Conservation (phyloP, 495 filamentous ascomycete species). For the Hypoxylon rickii region DNA sequence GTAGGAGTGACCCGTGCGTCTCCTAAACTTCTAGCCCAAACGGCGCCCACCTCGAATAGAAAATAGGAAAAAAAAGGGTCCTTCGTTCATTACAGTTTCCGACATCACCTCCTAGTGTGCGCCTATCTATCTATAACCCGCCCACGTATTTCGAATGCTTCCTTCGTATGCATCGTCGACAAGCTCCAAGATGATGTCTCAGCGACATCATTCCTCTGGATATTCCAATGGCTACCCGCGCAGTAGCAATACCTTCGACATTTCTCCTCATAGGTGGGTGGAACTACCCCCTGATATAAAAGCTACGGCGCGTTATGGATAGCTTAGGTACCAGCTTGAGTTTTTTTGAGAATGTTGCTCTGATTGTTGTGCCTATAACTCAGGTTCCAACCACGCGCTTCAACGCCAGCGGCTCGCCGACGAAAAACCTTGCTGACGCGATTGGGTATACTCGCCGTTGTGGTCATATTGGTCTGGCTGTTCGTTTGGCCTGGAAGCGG, state of each 20-base stretch:
- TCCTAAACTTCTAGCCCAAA: slow-evolving; percentile 18
- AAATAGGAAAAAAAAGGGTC: slow-evolving; percentile 24
- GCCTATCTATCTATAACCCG: not conserved
- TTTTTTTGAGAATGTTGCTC: slow-evolving; percentile 7
- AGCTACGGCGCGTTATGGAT: slow-evolving; percentile 2
- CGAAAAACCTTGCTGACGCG: slow-evolving; percentile 75
- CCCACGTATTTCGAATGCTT: slow-evolving; percentile 41
- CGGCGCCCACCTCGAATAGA: slow-evolving; percentile 24
- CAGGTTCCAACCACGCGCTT: slow-evolving; percentile 84
- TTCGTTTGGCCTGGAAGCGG: slow-evolving; percentile 67
- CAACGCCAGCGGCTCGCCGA: slow-evolving; percentile 73
- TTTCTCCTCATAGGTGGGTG: slow-evolving; percentile 84
- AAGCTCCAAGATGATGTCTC: slow-evolving; percentile 59
- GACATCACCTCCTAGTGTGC: slow-evolving; percentile 12
- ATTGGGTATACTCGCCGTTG: slow-evolving; percentile 54
- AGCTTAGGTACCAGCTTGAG: not conserved
- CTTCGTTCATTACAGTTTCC: slow-evolving; percentile 9
- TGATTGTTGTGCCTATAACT: not conserved
- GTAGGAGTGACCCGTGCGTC: slow-evolving; percentile 8
- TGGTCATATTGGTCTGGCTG: slow-evolving; percentile 62
- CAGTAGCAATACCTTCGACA: slow-evolving; percentile 69
- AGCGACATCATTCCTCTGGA: slow-evolving; percentile 62
- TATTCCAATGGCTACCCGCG: slow-evolving; percentile 81
- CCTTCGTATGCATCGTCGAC: slow-evolving; percentile 46
- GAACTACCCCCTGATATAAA: slow-evolving; percentile 11